Percentiles rank a stretch among this genome's conserved stretches.
These are phyloP conservation scores for Rhodamnia argentea DNA, from an alignment of 345 rosid genomes.

Conservation along the genomic window DNA sequence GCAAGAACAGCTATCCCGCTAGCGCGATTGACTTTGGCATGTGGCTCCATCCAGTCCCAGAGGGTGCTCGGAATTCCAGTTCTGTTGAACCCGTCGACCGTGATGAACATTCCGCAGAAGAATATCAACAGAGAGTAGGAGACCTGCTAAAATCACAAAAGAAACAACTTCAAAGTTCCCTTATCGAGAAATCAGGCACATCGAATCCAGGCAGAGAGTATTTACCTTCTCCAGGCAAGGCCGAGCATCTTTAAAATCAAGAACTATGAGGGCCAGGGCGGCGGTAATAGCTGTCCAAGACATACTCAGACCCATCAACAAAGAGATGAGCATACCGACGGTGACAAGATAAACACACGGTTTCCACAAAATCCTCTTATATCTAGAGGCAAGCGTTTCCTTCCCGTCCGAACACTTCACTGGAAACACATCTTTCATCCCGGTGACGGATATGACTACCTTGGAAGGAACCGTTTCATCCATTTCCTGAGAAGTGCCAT, in stretches of 20 bases:
- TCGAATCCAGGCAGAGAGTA: conserved; percentile 10
- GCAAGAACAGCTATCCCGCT: conserved; percentile 54
- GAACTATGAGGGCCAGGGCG: conserved; percentile 68
- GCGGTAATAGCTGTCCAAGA: conserved; percentile 88
- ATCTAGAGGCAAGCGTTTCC: conserved; percentile 9
- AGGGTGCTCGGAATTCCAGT: conserved; percentile 71
- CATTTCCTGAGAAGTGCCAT: conserved; percentile 2
- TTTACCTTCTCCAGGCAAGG: conserved; percentile 74
- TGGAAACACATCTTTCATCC: background rate
- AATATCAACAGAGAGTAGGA: conserved; percentile 75
- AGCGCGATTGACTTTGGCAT: conserved; percentile 35
- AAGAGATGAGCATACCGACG: conserved; percentile 55
- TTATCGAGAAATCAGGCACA: background rate
- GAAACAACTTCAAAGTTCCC: background rate
- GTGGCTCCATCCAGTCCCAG: conserved; percentile 78
- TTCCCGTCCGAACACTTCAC: conserved; percentile 3
- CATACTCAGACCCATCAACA: conserved; percentile 73
- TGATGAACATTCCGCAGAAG: conserved; percentile 91
- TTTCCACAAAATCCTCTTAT: conserved; percentile 55
- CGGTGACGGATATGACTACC: background rate
- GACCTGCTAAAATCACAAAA: conserved; percentile 25
- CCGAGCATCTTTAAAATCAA: conserved; percentile 82
- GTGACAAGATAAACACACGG: conserved; percentile 52
- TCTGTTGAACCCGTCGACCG: conserved; percentile 76
- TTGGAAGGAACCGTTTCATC: conserved; percentile 14